phyloP scores from a whole-genome alignment of 2,329 filamentous ascomycete genomes.

The Diaporthe citri region DNA sequence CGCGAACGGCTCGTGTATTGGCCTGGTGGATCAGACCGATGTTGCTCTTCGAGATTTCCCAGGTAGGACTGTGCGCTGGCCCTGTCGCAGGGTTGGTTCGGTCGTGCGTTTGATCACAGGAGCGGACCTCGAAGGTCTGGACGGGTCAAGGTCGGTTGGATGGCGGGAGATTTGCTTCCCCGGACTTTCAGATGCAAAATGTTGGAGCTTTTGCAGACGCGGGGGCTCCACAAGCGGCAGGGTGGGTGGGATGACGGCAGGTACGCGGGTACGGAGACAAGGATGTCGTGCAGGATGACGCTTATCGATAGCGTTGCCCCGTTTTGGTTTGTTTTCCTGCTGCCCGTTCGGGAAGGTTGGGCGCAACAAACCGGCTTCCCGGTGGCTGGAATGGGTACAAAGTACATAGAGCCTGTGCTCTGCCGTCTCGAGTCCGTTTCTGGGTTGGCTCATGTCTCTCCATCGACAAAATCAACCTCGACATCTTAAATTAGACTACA shows the following conservation, averaged over 20 bases:
- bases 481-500: constrained; percentile 42
- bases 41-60: background rate
- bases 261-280: background rate
- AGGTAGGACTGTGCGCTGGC: background rate
- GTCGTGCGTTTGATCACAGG: background rate
- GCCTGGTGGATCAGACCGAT: background rate
- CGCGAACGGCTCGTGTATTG: background rate
- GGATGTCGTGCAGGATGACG: constrained; percentile 2
- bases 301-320: constrained; percentile 37
- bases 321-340: constrained; percentile 32
- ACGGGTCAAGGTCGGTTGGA: background rate
- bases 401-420: constrained; percentile 25
- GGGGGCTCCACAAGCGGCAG: constrained; percentile 4
- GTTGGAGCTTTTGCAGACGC: constrained; percentile 28
- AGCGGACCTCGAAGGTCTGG: background rate
- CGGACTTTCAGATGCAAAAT: constrained; percentile 37
- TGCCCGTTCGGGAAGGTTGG: constrained; percentile 26
- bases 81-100: background rate
- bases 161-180: constrained; percentile 28
- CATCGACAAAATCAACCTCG: constrained; percentile 36
- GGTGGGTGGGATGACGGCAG: background rate
- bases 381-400: background rate
- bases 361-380: constrained; percentile 30
- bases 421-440: constrained; percentile 31
- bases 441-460: constrained; percentile 15